phyloP scores from a whole-genome alignment of 2,329 filamentous ascomycete genomes.

The Penicillium paneum region DNA sequence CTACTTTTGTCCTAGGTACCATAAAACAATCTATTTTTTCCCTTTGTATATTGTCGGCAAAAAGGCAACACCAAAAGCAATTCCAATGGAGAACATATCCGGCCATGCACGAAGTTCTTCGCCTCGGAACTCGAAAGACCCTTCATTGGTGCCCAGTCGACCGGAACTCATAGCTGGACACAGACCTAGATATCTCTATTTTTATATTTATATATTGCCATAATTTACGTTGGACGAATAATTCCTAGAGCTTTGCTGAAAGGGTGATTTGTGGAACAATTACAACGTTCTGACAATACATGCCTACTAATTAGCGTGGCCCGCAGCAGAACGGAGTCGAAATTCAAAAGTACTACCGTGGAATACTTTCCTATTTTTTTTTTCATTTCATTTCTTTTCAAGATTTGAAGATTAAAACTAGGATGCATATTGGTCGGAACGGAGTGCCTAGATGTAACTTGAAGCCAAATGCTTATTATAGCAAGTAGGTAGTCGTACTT shows the following conservation, averaged over 20 bases:
- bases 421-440: constrained; percentile 3
- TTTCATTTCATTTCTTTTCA: background rate
- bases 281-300: background rate
- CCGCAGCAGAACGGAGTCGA: background rate
- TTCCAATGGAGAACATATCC: constrained; percentile 16
- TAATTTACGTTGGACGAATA: background rate
- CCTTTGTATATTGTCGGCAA: background rate
- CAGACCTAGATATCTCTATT: background rate
- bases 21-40: background rate
- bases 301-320: constrained; percentile 7
- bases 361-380: background rate
- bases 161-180: background rate
- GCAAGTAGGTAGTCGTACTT: background rate
- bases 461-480: background rate
- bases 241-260: background rate
- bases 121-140: background rate
- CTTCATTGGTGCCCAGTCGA: constrained; percentile 21
- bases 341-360: constrained; percentile 3
- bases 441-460: background rate
- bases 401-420: background rate
- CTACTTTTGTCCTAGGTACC: constrained; percentile 2
- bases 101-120: constrained; percentile 16
- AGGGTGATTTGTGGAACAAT: constrained; percentile 16
- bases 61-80: constrained; percentile 4
- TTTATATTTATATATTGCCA: background rate